Base-by-base conservation (phyloP, 1,284 basidiomycete species). In the Cutaneotrichosporon mucoides region DNA sequence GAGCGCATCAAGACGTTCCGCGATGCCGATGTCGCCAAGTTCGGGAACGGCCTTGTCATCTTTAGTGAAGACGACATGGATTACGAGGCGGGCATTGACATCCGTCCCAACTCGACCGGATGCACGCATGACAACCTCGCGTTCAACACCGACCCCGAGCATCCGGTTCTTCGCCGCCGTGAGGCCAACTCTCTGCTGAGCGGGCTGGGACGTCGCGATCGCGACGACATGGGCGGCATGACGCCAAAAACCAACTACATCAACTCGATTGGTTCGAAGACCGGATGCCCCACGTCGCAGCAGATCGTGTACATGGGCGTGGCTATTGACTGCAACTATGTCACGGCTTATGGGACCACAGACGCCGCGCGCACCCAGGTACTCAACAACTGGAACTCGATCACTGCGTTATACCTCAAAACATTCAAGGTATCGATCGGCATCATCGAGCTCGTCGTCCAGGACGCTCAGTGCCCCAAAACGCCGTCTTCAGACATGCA, bases 341-440 rank as follows among this genome's bases (percentile, higher is more conserved):
- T 86, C 3, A 68, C 77, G 15, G 80, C 81, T 48, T 88, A 89
- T 67, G 85, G 36, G 82, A 82, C 1, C 37, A 76, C 81, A 63
- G 80, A 83, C 40, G 85, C 84, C 60, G 89, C 90, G 1, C 86
- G 88, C 11, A 81, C 79, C 38, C 86, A 88, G 68, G 90, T 93
- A 56, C 77, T 94, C 59, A 89, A 81, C 61, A 84, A 87, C 69
- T 89, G 85, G 84, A 77, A 77, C 57, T 67, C 66, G 60, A 88
- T 89, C 50, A 89, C 86, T 57, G 83, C 85, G 1, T 77, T 93
- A 38, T 95, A 92, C 79, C 88, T 87, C 76, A 71, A 80, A 6
- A 90, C 88, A 0, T 93, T 94, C 81, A 92, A 92, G 68, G 82
- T 94, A 68, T 88, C 87, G 60, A 82, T 96, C 37, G 91, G 90